These are phyloP conservation scores for Streptanthus diversifolius DNA, from an alignment of 345 rosid species.

Conservation along the genomic window DNA sequence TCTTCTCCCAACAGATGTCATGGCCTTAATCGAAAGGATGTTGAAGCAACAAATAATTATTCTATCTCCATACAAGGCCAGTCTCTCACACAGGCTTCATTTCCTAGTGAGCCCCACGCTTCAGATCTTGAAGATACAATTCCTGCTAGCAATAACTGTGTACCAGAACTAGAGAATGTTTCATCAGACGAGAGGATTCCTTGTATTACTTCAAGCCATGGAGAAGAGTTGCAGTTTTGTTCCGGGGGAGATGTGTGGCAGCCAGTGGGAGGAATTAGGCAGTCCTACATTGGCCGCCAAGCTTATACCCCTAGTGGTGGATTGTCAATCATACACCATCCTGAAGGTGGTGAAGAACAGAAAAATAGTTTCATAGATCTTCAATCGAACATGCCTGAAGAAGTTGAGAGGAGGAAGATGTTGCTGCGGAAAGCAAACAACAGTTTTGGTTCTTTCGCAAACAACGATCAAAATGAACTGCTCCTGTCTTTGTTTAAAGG, in stretches of 20 bases:
- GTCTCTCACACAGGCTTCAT: constrained; percentile 31
- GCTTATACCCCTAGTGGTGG: constrained; percentile 44
- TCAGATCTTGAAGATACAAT: constrained; percentile 35
- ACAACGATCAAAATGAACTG: constrained; percentile 64
- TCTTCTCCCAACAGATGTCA: constrained; percentile 21
- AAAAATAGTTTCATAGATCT: constrained; percentile 51
- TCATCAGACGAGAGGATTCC: constrained; percentile 43
- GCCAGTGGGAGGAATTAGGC: constrained; percentile 39
- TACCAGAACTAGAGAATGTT: constrained; percentile 42
- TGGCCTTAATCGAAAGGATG: not conserved
- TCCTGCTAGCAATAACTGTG: constrained; percentile 36
- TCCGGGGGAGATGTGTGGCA: constrained; percentile 61
- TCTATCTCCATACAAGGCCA: constrained; percentile 29
- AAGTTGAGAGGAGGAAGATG: constrained; percentile 42
- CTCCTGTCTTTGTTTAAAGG: constrained; percentile 79
- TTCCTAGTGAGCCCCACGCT: constrained; percentile 33
- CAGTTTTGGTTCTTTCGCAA: constrained; percentile 52
- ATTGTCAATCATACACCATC: constrained; percentile 44
- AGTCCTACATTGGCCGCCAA: constrained; percentile 38
- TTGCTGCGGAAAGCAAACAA: constrained; percentile 48
- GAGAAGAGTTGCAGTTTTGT: constrained; percentile 40
- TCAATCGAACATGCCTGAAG: constrained; percentile 48
- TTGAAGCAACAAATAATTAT: constrained; percentile 20
- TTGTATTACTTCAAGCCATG: constrained; percentile 43
- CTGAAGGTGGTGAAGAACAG: constrained; percentile 44